Base-by-base conservation (phyloP, 2,329 filamentous ascomycete species). In the Pseudopyrenochaeta lycopersici region DNA sequence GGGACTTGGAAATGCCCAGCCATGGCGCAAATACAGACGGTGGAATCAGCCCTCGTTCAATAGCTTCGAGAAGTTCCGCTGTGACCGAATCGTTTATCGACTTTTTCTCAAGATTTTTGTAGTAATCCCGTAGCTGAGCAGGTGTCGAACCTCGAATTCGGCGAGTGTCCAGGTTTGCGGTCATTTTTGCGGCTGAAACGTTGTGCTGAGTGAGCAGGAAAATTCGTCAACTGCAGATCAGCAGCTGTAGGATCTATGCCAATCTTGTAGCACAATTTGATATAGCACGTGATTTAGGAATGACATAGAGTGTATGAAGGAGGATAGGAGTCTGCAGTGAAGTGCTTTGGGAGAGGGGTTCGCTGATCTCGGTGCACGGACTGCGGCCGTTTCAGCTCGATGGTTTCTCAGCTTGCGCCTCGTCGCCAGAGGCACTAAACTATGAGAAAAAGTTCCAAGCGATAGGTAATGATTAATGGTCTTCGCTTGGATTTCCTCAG, bases 1-100 rank as follows among this genome's bases (percentile, higher is more conserved):
- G 62, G n/a, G 63, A 65, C 7, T 49, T 49, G 2, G 64, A 59
- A 12, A 71, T 30, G 7, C 57, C 54, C 5, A 75, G 60, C 71
- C 70, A 75, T 18, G 64, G 49, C 7, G 45, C 47, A 45, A 70
- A 68, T 9, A 53, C 41, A 7, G 36, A 29, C 0, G 68, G 64
- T 1, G 57, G 12, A n/a, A 71, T 41, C 6, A 66, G 67, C 10
- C 63, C 61, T 4, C 31, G 35, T 32, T 56, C 46, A 18, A 68
- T 43, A 7, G 62, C 55, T 20, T 45, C 12, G 1, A 64, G 46
- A 10, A 64, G 41, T 23, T 56, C 31, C 9, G 41, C 11, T 10
- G 59, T 58, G 12, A 55, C 44, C 7, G 7, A 12, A 33, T 59
- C 53, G 3, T 29, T 30, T 15, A 50, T 41, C 7, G n/a, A 7